Conservation (phyloP, 2,329 filamentous ascomycete genomes). For the Bipolaris sorokiniana region DNA sequence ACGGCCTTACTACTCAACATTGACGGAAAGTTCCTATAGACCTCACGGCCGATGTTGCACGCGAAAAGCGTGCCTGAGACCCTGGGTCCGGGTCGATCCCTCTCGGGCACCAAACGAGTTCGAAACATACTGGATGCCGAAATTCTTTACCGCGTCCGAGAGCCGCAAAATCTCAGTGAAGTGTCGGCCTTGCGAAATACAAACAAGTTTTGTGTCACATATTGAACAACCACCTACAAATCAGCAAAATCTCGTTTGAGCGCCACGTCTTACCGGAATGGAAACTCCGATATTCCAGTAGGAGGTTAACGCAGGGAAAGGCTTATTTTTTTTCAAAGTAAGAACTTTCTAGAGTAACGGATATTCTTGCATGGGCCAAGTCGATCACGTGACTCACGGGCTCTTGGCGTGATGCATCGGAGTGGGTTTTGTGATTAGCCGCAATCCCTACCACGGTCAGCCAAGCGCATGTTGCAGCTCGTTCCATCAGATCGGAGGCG, state of each 20-base stretch:
- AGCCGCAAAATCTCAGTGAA: too few species aligned
- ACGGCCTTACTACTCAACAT: background rate
- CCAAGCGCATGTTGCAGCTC: background rate
- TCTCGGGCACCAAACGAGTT: background rate
- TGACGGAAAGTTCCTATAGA: background rate
- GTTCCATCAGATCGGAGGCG: background rate
- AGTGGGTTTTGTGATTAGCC: background rate
- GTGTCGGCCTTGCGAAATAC: too few species aligned
- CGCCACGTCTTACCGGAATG: too few species aligned
- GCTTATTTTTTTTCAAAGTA: too few species aligned
- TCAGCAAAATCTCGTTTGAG: too few species aligned
- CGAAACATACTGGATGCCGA: background rate
- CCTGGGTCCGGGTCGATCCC: background rate
- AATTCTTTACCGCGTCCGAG: too few species aligned
- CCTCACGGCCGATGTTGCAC: background rate
- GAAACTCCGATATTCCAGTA: too few species aligned
- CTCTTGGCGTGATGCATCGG: background rate
- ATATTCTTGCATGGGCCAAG: background rate
- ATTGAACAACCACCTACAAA: too few species aligned
- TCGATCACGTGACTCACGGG: background rate
- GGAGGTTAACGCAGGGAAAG: too few species aligned
- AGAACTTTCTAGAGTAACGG: too few species aligned
- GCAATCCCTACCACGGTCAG: background rate
- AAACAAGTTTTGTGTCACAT: too few species aligned
- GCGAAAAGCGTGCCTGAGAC: background rate